phyloP scores from a whole-genome alignment of 176 grass and related monocot genomes.

The Zoysia japonica region DNA sequence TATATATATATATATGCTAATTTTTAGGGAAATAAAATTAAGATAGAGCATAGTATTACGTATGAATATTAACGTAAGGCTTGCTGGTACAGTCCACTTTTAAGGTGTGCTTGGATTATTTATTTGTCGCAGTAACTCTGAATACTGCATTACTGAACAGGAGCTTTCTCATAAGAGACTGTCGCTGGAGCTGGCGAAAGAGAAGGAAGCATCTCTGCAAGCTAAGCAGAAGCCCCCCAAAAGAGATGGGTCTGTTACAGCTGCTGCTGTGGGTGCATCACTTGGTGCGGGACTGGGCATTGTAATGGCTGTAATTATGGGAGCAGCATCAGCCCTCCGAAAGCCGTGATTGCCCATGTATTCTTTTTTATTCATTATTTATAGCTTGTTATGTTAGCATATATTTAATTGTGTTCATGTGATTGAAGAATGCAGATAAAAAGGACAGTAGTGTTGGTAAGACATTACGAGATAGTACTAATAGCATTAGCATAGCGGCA shows the following conservation, averaged over 20 bases:
- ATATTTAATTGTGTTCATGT: background rate
- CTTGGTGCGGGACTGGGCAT: constrained; percentile 84
- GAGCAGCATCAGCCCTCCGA: constrained; percentile 81
- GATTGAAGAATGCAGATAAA: constrained; percentile 12
- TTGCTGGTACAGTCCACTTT: background rate
- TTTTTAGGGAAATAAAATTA: background rate
- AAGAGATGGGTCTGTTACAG: constrained; percentile 72
- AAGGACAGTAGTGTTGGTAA: background rate
- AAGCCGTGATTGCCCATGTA: constrained; percentile 57
- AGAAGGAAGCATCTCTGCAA: constrained; percentile 49
- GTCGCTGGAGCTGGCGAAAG: constrained; percentile 59
- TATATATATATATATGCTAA: background rate
- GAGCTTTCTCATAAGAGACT: constrained; percentile 71
- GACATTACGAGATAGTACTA: background rate
- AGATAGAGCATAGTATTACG: background rate
- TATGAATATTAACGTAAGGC: background rate
- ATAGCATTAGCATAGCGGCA: constrained; percentile 2
- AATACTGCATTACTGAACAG: constrained; percentile 39
- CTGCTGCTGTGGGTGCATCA: constrained; percentile 89
- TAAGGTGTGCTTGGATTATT: background rate
- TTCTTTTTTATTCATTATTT: constrained; percentile 13
- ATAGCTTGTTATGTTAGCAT: background rate
- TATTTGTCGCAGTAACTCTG: constrained; percentile 10
- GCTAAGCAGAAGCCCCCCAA: constrained; percentile 43
- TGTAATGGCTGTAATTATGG: constrained; percentile 95